Percentiles rank a stretch among this genome's conserved stretches.
Evolutionary conservation across 2,329 filamentous ascomycete genomes (phyloP).

Genomic region (Westerdykella aurantiaca): DNA sequence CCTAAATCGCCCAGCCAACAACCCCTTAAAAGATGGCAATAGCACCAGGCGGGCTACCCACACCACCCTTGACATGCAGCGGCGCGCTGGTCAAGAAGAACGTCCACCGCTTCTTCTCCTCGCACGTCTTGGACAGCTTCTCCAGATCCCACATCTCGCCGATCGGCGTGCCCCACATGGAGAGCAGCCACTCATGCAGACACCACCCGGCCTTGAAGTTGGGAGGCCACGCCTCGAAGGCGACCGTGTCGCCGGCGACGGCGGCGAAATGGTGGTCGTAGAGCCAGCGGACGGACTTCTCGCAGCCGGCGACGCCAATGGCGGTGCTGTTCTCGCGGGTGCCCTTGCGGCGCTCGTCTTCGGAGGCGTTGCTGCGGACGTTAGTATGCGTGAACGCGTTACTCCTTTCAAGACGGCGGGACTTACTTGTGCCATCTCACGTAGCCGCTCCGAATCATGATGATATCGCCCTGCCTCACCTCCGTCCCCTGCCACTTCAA

Average conservation of each 20-base stretch:
- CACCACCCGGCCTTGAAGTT: constrained; percentile 27
- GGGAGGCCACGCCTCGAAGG: constrained; percentile 36
- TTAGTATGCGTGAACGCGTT: constrained; percentile 2
- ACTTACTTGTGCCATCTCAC: constrained; percentile 36
- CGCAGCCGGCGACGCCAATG: constrained; percentile 30
- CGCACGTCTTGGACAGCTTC: constrained; percentile 49
- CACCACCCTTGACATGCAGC: constrained; percentile 50
- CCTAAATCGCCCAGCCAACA: too few species aligned
- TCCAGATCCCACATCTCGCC: constrained; percentile 44
- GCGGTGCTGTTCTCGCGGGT: constrained; percentile 28
- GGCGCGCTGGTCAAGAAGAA: constrained; percentile 59
- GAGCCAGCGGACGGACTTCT: constrained; percentile 33
- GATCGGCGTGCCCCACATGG: constrained; percentile 28
- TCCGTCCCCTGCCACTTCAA: constrained; percentile 28
- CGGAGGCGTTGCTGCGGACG: constrained; percentile 18
- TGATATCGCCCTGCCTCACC: constrained; percentile 28
- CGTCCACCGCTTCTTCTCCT: constrained; percentile 49
- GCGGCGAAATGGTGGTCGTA: constrained; percentile 34
- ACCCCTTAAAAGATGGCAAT: constrained; percentile 26
- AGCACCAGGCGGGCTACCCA: constrained; percentile 33
- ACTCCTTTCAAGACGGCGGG: too few species aligned
- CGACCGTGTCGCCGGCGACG: constrained; percentile 37
- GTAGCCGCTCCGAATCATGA: constrained; percentile 42
- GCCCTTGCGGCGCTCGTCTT: constrained; percentile 22
- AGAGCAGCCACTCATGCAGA: constrained; percentile 30